Evolutionary conservation across 169 alveolate genomes (phyloP), one percentile per base, ranked within the genome.

Genomic region (Neospora caninum): DNA sequence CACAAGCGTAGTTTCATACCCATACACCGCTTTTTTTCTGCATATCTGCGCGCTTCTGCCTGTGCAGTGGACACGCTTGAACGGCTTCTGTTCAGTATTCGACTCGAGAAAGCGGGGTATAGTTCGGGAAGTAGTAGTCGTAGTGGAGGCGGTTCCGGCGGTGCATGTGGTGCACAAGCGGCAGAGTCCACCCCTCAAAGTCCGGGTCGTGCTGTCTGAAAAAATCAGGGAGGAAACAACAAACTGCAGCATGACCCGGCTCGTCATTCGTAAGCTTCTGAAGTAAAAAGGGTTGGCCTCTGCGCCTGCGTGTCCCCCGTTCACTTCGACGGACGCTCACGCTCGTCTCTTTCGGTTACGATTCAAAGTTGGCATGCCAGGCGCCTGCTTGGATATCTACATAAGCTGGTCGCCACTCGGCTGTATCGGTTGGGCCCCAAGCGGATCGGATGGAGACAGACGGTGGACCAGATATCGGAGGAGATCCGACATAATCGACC

Each of bases 111-210:
- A 92, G 70, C 25, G 94, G 94, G 38, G 41, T 25, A 54, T 92
- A 78, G 91, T 82, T 92, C 38, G 94, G 94, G 70, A 92, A 92
- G 69, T 92, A 88, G 42, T 43, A 58, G 29, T 45, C 69, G 41
- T 34, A 42, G 45, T 92, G 91, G 41, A 92, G 87, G 39, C 69
- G 36, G 42, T 82, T 80, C 43, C 73, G 67, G 78, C 69, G 54
- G 54, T 94, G 93, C 91, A 94, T 73, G 78, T 94, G 93, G 73
- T 94, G 95, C 38, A 94, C 89, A 7, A 78, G 92, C 18, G 95
- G 95, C 41, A 94, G 84, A 73, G 78, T 38, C 95, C 95, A 94
- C 13, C 95, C 95, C 36, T 94, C 95, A 42, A 94, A 94, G 49
- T 36, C 92, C 87, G 42, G 34, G 69, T 94, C 92, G 42, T 25